Evolutionary conservation across 2,329 filamentous ascomycete genomes (phyloP).

Genomic region (Pseudopithomyces maydicus): DNA sequence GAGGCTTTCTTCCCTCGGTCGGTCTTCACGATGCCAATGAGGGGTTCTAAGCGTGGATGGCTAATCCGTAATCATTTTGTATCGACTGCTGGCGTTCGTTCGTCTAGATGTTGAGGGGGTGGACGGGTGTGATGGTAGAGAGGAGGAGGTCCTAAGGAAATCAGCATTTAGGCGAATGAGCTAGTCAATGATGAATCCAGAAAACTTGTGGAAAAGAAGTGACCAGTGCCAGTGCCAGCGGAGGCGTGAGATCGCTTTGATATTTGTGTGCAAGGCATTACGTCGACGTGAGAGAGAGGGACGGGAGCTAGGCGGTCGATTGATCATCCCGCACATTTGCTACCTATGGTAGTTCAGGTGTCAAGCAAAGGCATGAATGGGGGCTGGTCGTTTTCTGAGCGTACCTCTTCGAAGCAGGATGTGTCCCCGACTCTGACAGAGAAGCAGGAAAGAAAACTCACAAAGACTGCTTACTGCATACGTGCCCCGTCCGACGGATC

Average conservation of each 20-base stretch:
- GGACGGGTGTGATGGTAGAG: neutral
- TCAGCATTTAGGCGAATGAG: constrained; percentile 1
- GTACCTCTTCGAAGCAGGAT: neutral
- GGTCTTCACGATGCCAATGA: constrained; percentile 27
- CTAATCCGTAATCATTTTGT: constrained; percentile 23
- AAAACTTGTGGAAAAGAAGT: neutral
- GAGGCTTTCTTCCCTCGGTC: constrained; percentile 16
- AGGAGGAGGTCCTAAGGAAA: neutral
- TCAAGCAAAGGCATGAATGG: too few relatives aligned
- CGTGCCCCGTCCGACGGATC: neutral
- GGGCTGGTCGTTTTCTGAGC: too few relatives aligned
- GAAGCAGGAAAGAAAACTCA: neutral
- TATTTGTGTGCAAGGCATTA: constrained; percentile 5
- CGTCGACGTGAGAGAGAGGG: constrained; percentile 1
- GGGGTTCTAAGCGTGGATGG: constrained; percentile 24
- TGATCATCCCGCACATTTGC: neutral
- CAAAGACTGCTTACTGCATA: neutral
- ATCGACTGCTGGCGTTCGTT: neutral
- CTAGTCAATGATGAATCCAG: constrained; percentile 1
- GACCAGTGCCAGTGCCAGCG: neutral
- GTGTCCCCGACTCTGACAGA: neutral
- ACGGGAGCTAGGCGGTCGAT: neutral
- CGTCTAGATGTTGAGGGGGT: neutral
- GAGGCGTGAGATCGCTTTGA: neutral
- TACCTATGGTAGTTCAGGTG: too few relatives aligned